A percentile compares a stretch with the other conserved stretches of the same genome.
phyloP scores from a whole-genome alignment of 148 eudicot species.

The Arbutus unedo region DNA sequence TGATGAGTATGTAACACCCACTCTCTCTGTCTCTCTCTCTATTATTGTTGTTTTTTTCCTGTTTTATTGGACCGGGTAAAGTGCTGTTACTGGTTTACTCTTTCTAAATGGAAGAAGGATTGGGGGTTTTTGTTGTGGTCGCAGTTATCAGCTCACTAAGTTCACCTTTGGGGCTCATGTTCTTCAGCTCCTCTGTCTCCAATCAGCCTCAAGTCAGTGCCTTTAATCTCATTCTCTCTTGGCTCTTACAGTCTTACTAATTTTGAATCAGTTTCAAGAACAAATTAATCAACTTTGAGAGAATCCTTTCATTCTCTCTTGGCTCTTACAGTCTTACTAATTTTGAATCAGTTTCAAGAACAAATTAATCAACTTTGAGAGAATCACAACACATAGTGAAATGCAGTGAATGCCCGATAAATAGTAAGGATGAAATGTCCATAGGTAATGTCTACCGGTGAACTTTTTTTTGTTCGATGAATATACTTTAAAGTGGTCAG shows the following conservation, averaged over 20 bases:
- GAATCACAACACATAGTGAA: neutral
- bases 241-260: neutral
- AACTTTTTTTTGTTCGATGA: neutral
- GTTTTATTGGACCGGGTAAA: neutral
- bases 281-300: neutral
- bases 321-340: neutral
- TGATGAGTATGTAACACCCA: constrained; percentile 48
- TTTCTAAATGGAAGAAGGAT: neutral
- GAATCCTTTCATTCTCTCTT: neutral
- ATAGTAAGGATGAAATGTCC: neutral
- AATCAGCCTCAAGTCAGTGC: constrained; percentile 82
- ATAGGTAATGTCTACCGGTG: neutral
- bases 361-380: neutral
- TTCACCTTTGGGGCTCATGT: constrained; percentile 86
- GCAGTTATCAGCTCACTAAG: constrained; percentile 75
- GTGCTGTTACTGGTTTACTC: neutral
- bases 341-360: neutral
- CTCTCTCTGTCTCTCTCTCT: neutral
- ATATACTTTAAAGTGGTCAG: neutral
- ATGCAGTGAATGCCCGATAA: neutral
- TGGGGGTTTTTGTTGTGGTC: constrained; percentile 17
- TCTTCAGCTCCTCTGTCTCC: constrained; percentile 76
- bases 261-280: neutral
- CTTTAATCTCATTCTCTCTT: neutral
- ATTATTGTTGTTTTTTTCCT: neutral